Evolutionary conservation across 805 yeast species (phyloP).

Genomic region (Candida schatavii): DNA sequence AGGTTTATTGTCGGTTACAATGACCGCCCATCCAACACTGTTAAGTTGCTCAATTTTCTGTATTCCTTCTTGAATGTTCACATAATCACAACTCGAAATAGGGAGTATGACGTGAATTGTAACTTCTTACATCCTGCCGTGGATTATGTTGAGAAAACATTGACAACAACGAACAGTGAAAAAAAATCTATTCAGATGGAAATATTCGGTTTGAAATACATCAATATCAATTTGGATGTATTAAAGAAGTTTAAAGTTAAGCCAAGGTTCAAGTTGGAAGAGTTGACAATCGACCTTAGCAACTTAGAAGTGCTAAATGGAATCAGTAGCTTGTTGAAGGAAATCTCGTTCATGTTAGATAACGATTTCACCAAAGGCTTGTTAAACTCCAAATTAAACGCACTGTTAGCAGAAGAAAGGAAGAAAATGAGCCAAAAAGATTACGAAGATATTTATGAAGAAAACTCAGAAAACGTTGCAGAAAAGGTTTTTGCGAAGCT

Average conservation of each 20-base stretch:
- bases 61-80: conserved; percentile 36
- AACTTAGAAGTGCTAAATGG: conserved; percentile 31
- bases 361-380: conserved; percentile 25
- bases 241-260: conserved; percentile 27
- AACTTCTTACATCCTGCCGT: conserved; percentile 32
- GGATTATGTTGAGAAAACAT: conserved; percentile 26
- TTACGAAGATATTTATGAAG: neutral
- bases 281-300: conserved; percentile 22
- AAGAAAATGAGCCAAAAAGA: neutral
- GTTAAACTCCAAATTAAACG: conserved; percentile 25
- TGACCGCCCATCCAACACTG: conserved; percentile 7
- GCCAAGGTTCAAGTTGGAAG: conserved; percentile 17
- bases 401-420: conserved; percentile 15
- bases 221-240: conserved; percentile 20
- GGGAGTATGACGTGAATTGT: conserved; percentile 34
- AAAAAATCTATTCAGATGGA: conserved; percentile 10
- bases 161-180: neutral
- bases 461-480: neutral
- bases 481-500: conserved; percentile 17
- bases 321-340: conserved; percentile 25
- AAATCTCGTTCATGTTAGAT: conserved; percentile 22
- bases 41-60: conserved; percentile 26
- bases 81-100: conserved; percentile 25
- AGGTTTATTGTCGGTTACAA: conserved; percentile 21
- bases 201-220: conserved; percentile 18